Percentiles rank a stretch among this genome's conserved stretches.
Evolutionary conservation across 2,329 filamentous ascomycete species (phyloP).

Genomic region (Alternaria sp.): DNA sequence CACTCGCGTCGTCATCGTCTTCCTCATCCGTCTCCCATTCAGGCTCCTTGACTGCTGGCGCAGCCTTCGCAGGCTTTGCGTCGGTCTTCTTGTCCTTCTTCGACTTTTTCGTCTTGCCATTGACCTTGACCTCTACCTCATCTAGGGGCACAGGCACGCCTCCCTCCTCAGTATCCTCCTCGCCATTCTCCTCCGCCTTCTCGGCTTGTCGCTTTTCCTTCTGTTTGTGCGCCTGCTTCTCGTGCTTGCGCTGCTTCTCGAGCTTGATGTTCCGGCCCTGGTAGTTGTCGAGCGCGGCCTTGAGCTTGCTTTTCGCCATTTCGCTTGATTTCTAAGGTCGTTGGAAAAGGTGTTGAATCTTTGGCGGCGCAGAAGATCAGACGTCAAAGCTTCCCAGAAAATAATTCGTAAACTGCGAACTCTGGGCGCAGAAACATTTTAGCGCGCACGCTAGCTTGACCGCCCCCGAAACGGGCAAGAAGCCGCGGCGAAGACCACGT

Average conservation of each 20-base stretch:
- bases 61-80: constrained; percentile 35
- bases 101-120: constrained; percentile 43
- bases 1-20: constrained; percentile 50
- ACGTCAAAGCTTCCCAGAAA: constrained; percentile 39
- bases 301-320: constrained; percentile 63
- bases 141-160: constrained; percentile 42
- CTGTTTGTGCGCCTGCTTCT: constrained; percentile 20
- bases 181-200: constrained; percentile 21
- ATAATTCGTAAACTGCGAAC: constrained; percentile 38
- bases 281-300: constrained; percentile 65
- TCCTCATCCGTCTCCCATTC: constrained; percentile 50
- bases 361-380: constrained; percentile 11
- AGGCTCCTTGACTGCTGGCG: constrained; percentile 33
- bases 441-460: constrained; percentile 39
- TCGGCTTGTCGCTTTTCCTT: constrained; percentile 14
- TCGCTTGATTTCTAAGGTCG: not conserved
- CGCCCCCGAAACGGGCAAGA: constrained; percentile 38
- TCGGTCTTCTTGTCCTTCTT: constrained; percentile 46
- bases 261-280: constrained; percentile 75
- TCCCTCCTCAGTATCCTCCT: constrained; percentile 36
- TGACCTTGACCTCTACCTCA: constrained; percentile 38
- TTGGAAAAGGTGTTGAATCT: not conserved
- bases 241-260: constrained; percentile 65
- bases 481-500: constrained; percentile 40
- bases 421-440: constrained; percentile 49